Conservation (phyloP, 805 yeast species). For the Cyberlindnera americana region DNA sequence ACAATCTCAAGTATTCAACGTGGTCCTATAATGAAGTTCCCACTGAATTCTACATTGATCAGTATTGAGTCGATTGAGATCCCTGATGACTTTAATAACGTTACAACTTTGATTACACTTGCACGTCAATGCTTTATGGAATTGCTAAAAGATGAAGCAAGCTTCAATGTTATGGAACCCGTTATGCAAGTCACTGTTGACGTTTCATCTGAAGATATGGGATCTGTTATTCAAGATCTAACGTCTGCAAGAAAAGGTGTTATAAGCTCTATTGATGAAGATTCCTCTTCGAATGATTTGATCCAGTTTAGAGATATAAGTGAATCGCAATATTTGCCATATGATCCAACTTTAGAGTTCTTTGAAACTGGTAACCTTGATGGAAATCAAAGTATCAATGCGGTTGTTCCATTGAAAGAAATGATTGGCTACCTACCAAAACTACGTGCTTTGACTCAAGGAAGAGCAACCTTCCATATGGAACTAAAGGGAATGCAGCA, state of each 20-base stretch:
- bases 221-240: slow-evolving; percentile 80
- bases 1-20: slow-evolving; percentile 56
- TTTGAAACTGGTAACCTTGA: slow-evolving; percentile 23
- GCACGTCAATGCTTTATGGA: slow-evolving; percentile 44
- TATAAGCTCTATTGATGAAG: slow-evolving; percentile 71
- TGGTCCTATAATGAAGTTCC: slow-evolving; percentile 52
- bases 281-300: slow-evolving; percentile 34
- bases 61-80: slow-evolving; percentile 46
- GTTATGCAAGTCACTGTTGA: slow-evolving; percentile 72
- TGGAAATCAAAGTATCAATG: slow-evolving; percentile 52
- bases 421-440: slow-evolving; percentile 86
- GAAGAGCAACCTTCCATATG: slow-evolving; percentile 84
- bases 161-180: slow-evolving; percentile 75
- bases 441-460: slow-evolving; percentile 82
- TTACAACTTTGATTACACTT: slow-evolving; percentile 40
- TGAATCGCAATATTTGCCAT: slow-evolving; percentile 64
- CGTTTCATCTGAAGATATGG: slow-evolving; percentile 69
- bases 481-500: slow-evolving; percentile 68
- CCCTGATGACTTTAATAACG: slow-evolving; percentile 44
- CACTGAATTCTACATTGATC: slow-evolving; percentile 59
- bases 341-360: slow-evolving; percentile 58
- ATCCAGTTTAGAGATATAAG: slow-evolving; percentile 54
- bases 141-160: slow-evolving; percentile 29
- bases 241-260: slow-evolving; percentile 74
- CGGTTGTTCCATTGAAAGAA: slow-evolving; percentile 79